These are phyloP conservation scores for Drechslerella coelobrocha DNA, from an alignment of 2,329 filamentous ascomycete genomes.

Conservation along the genomic window DNA sequence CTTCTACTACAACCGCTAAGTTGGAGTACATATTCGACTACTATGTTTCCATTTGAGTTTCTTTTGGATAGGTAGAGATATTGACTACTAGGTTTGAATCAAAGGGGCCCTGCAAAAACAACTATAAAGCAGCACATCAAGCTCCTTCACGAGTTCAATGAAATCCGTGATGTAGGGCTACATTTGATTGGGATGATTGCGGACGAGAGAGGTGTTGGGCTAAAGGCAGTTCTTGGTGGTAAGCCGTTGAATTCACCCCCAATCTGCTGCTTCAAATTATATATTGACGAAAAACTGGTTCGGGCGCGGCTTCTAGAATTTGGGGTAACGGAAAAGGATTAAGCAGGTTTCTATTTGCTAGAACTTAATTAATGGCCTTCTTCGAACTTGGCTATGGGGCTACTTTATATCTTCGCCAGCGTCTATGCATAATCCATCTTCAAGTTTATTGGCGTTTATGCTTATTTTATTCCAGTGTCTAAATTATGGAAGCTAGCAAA, in stretches of 20 bases:
- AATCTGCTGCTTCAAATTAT: too few relatives aligned
- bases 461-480: too few relatives aligned
- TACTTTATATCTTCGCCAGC: too few relatives aligned
- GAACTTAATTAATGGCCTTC: not conserved
- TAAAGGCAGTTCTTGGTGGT: conserved; percentile 59
- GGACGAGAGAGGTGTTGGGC: conserved; percentile 67
- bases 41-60: not conserved
- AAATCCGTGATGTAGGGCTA: conserved; percentile 72
- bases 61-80: conserved; percentile 37
- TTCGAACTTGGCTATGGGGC: too few relatives aligned
- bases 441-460: too few relatives aligned
- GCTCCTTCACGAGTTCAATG: conserved; percentile 73
- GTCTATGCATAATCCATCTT: too few relatives aligned
- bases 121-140: conserved; percentile 70
- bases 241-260: not conserved
- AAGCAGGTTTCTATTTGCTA: not conserved
- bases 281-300: too few relatives aligned
- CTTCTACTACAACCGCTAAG: conserved; percentile 56
- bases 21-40: conserved; percentile 54
- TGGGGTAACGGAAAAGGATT: conserved; percentile 46
- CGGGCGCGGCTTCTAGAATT: conserved; percentile 19
- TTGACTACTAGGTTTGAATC: conserved; percentile 51
- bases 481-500: too few relatives aligned
- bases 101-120: conserved; percentile 60
- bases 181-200: conserved; percentile 72